Evolutionary conservation across 257 asterid species (phyloP).

Genomic region (Nicotiana otophora): DNA sequence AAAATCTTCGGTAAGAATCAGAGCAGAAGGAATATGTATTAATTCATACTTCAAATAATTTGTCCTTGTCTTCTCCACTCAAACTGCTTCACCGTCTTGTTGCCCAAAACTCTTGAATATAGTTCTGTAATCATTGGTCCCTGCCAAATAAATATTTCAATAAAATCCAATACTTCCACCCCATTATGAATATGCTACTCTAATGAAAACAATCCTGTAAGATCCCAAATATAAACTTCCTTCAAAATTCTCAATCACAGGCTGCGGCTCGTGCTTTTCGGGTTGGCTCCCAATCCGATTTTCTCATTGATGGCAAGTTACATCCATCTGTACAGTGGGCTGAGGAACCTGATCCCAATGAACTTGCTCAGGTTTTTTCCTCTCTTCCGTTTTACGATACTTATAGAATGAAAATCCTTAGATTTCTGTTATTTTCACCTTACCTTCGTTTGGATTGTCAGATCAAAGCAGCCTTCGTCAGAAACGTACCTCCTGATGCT

Average conservation of each 20-base stretch:
- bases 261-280: slow-evolving; percentile 86
- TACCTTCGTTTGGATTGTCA: slow-evolving; percentile 34
- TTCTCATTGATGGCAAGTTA: slow-evolving; percentile 68
- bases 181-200: slow-evolving; percentile 8
- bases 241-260: slow-evolving; percentile 87
- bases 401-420: slow-evolving; percentile 8
- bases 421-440: slow-evolving; percentile 15
- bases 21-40: not conserved
- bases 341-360: slow-evolving; percentile 55
- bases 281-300: slow-evolving; percentile 72
- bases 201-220: slow-evolving; percentile 24
- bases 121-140: not conserved
- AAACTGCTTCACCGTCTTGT: not conserved
- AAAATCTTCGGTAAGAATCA: not conserved
- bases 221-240: slow-evolving; percentile 30
- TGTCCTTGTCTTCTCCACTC: not conserved
- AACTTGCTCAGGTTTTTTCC: slow-evolving; percentile 62
- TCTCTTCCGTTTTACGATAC: slow-evolving; percentile 6
- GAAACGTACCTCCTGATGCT: slow-evolving; percentile 59
- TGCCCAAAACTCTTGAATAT: slow-evolving; percentile 1
- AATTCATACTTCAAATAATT: slow-evolving; percentile 3
- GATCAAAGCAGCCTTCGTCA: slow-evolving; percentile 79
- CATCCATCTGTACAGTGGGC: slow-evolving; percentile 97
- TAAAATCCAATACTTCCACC: slow-evolving; percentile 10
- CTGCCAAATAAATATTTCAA: slow-evolving; percentile 5